A percentile compares a stretch with the other conserved stretches of the same genome.
phyloP scores from a whole-genome alignment of 129 eudicot species.

The Oenanthe sinensis region DNA sequence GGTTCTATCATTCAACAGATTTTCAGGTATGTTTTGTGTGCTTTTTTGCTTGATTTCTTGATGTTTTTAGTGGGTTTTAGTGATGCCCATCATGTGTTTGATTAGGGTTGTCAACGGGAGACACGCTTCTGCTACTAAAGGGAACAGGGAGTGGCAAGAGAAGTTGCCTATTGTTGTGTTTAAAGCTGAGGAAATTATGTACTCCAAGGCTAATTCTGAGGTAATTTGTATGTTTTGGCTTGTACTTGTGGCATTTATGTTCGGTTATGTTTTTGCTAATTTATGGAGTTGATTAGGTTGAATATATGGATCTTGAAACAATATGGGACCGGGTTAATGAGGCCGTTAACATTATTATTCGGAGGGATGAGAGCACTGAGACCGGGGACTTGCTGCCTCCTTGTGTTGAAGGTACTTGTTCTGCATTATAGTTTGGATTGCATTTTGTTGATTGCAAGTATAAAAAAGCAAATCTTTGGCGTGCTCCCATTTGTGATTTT shows the following conservation, averaged over 20 bases:
- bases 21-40: slow-evolving; percentile 39
- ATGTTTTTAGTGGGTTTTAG: neutral
- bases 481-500: neutral
- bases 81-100: slow-evolving; percentile 40
- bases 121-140: slow-evolving; percentile 51
- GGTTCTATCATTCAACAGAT: slow-evolving; percentile 74
- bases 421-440: slow-evolving; percentile 8
- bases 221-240: slow-evolving; percentile 25
- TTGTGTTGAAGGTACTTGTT: slow-evolving; percentile 79
- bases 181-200: slow-evolving; percentile 90
- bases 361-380: slow-evolving; percentile 76
- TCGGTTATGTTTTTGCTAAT: neutral
- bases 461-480: neutral
- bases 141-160: slow-evolving; percentile 94
- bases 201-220: slow-evolving; percentile 97
- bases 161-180: slow-evolving; percentile 78
- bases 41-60: neutral
- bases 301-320: slow-evolving; percentile 63
- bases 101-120: slow-evolving; percentile 65
- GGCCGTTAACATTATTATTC: slow-evolving; percentile 76
- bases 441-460: slow-evolving; percentile 9
- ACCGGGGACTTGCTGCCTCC: slow-evolving; percentile 76
- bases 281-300: slow-evolving; percentile 36
- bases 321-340: slow-evolving; percentile 85
- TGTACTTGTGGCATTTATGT: slow-evolving; percentile 3